Conservation (phyloP, 768 basidiomycete species). For the Rhodotorula babjevae region DNA sequence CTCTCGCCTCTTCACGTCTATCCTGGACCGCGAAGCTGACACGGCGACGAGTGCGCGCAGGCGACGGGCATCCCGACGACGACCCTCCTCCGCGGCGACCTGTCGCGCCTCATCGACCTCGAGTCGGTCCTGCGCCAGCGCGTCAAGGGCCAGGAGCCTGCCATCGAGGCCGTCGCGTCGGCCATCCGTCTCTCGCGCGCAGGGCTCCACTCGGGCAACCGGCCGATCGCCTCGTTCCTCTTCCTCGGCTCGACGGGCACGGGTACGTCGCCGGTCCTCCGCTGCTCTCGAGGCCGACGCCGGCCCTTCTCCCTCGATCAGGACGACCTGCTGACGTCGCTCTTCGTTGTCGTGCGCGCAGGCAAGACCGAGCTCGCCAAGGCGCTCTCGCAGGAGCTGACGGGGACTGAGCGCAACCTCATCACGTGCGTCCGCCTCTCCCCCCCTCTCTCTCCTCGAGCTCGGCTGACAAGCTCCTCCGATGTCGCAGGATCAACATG, state of each 20-base stretch:
- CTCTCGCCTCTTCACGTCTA: slow-evolving; percentile 7
- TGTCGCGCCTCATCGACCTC: slow-evolving; percentile 78
- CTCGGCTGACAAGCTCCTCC: background rate
- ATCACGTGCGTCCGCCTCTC: slow-evolving; percentile 11
- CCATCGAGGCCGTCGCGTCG: slow-evolving; percentile 72
- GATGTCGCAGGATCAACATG: background rate
- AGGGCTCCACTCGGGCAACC: slow-evolving; percentile 76
- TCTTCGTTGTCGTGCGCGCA: background rate
- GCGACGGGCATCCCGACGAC: slow-evolving; percentile 69
- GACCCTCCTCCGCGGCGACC: slow-evolving; percentile 47
- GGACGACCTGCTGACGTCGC: background rate
- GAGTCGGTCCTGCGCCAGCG: slow-evolving; percentile 66
- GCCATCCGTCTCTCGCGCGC: slow-evolving; percentile 91
- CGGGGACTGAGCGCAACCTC: slow-evolving; percentile 57
- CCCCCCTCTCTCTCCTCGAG: too few relatives aligned
- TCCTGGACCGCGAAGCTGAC: slow-evolving; percentile 41
- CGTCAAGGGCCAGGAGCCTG: slow-evolving; percentile 83
- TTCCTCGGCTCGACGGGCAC: slow-evolving; percentile 58
- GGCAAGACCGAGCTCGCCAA: slow-evolving; percentile 77
- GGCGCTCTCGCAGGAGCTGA: slow-evolving; percentile 75
- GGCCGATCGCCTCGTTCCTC: slow-evolving; percentile 80
- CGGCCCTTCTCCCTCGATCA: too few relatives aligned
- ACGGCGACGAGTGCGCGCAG: slow-evolving; percentile 48
- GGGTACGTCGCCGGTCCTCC: slow-evolving; percentile 42
- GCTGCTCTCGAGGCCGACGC: too few relatives aligned